These are phyloP conservation scores for Endoconidiophora laricicola DNA, from an alignment of 2,329 filamentous ascomycete species.

Conservation along the genomic window DNA sequence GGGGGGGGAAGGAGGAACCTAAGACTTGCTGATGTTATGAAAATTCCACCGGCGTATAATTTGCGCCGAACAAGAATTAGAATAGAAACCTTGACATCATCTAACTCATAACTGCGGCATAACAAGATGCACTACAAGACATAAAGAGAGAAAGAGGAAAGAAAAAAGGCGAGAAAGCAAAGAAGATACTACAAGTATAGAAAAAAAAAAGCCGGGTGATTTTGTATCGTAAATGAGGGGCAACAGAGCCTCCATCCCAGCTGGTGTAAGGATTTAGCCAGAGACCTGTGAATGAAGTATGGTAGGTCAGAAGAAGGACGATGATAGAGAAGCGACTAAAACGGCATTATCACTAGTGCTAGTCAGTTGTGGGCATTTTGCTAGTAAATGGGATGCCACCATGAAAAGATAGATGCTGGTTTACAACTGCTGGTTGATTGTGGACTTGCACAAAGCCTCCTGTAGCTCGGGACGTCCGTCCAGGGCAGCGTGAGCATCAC, in stretches of 20 bases:
- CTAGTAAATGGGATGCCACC: too few species aligned
- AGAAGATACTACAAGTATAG: not conserved
- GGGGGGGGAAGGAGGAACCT: not conserved
- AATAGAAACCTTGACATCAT: too few species aligned
- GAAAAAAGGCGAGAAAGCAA: not conserved
- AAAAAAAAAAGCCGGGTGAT: not conserved
- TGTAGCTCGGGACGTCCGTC: slow-evolving; percentile 69
- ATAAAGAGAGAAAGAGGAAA: not conserved
- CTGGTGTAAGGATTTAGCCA: too few species aligned
- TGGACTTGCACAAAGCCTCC: slow-evolving; percentile 71
- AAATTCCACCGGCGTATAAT: not conserved
- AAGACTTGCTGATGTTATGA: not conserved
- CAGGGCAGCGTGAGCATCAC: slow-evolving; percentile 63
- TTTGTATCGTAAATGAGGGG: not conserved
- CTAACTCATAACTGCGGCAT: too few species aligned
- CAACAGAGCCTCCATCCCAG: not conserved
- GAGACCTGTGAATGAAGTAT: too few species aligned
- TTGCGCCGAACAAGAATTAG: too few species aligned
- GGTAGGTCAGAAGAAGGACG: too few species aligned
- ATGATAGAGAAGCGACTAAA: too few species aligned
- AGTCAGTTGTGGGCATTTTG: too few species aligned
- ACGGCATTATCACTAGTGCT: too few species aligned
- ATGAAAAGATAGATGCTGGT: too few species aligned
- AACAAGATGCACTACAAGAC: not conserved
- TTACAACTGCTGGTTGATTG: slow-evolving; percentile 33